Percentiles rank a stretch among this genome's conserved stretches.
Conservation (phyloP, 1,139 yeast species). For the Keqinozyma sinolaborantium region DNA sequence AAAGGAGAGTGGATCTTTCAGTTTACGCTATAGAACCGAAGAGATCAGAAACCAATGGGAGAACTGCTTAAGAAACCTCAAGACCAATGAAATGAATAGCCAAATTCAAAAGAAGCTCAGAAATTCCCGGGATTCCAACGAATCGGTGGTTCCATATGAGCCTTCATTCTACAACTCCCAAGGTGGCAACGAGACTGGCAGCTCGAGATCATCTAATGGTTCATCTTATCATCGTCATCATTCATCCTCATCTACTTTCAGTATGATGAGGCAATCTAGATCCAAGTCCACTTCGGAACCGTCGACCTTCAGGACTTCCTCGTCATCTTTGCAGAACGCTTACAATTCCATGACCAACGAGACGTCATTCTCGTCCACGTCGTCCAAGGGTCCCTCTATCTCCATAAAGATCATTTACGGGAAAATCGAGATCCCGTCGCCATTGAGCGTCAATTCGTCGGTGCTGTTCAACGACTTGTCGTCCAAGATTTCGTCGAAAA, state of each 20-base stretch:
- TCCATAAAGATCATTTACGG: constrained; percentile 51
- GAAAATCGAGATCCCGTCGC: constrained; percentile 30
- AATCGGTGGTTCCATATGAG: constrained; percentile 7
- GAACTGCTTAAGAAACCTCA: constrained; percentile 45
- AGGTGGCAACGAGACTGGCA: constrained; percentile 9
- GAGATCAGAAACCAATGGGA: constrained; percentile 75
- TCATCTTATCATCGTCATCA: constrained; percentile 37
- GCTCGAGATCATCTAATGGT: constrained; percentile 28
- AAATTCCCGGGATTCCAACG: constrained; percentile 34
- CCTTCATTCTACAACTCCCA: constrained; percentile 13
- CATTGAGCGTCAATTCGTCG: constrained; percentile 38
- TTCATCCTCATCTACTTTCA: constrained; percentile 43
- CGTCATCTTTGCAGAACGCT: constrained; percentile 13
- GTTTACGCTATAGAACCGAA: constrained; percentile 65
- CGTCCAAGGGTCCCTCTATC: constrained; percentile 6
- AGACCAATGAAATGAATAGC: constrained; percentile 40
- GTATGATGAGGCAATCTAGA: constrained; percentile 41
- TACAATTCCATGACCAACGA: constrained; percentile 13
- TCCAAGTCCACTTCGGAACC: constrained; percentile 21
- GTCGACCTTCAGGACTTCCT: constrained; percentile 13
- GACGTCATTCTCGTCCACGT: constrained; percentile 15
- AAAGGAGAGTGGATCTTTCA: constrained; percentile 72
- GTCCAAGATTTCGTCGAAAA: constrained; percentile 33
- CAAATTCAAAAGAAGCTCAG: constrained; percentile 37
- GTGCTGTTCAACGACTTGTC: constrained; percentile 47